Base-by-base conservation (phyloP, 1,284 basidiomycete species). In the Irpex sp. region DNA sequence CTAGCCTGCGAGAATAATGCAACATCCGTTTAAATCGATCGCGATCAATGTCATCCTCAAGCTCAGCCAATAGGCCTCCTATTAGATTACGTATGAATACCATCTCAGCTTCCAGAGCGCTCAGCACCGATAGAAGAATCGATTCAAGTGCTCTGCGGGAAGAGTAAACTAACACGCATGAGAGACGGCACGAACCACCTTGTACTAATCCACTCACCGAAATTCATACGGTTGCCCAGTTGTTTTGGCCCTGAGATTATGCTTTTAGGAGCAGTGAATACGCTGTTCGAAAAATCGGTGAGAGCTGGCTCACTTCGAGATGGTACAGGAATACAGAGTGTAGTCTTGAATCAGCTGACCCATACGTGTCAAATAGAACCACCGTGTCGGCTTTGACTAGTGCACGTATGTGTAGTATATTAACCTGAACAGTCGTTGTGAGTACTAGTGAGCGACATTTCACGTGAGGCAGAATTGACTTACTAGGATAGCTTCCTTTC, bases 371-470 rank as follows among this genome's bases (percentile, higher is more conserved):
- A 73, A 99, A 98, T 26, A 99, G 83, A 51, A 98, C 82, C 49
- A 98, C 94, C 46, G 90, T 83, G 73, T 98, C 94, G 4, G 93
- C 89, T 77, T 98, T 98, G 74, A 99, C 90, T 55, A 98, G 85
- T 1, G 95, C 95, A 59, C 96, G 88, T 58, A 98, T 93, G 73
- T 98, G 95, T 43, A 98, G 84, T 55, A 98, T 92, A 68, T 97
- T 98, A 61, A 98, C 82, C 91, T 93, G 67, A 15, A 17, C 66
- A 51, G 60, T 47, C 65, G 61, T 61, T 43, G 63, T 11, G 39
- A 43, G 4, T 9, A 15, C 11, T 61, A 59, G 57, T 57, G 13
- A 59, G 51, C 53, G 58, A 58, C 17, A 56, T 61, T 37, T 56
- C 35, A 57, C 26, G 37, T 57, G 39, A 61, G 55, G 26, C 36